A percentile compares a stretch with the other conserved stretches of the same genome.
Evolutionary conservation across 306 rosid genomes (phyloP).

Genomic region (Adenanthera pavonina): DNA sequence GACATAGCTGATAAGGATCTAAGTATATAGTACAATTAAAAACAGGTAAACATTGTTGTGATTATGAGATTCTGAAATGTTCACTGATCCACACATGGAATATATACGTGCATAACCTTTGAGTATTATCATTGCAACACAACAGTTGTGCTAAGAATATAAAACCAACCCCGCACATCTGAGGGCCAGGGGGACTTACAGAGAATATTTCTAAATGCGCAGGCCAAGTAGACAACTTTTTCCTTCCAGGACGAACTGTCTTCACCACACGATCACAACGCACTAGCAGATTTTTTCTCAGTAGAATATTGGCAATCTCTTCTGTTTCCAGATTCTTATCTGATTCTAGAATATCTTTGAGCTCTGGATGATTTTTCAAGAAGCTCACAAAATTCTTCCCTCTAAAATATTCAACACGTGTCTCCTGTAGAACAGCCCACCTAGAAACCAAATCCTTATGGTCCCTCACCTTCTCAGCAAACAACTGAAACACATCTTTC

Average conservation of each 20-base stretch:
- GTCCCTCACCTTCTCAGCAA: conserved; percentile 97
- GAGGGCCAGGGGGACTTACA: conserved; percentile 45
- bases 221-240: conserved; percentile 95
- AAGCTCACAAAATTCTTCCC: conserved; percentile 89
- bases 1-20: neutral
- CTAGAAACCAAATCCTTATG: conserved; percentile 86
- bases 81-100: conserved; percentile 7
- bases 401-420: conserved; percentile 92
- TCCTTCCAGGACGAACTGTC: conserved; percentile 97
- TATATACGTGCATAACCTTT: conserved; percentile 1
- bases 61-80: neutral
- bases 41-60: conserved; percentile 13
- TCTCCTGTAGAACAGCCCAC: conserved; percentile 98
- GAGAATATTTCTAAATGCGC: conserved; percentile 93
- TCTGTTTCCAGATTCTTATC: conserved; percentile 79
- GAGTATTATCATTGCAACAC: conserved; percentile 26
- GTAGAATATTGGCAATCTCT: conserved; percentile 73
- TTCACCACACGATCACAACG: conserved; percentile 97
- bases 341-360: conserved; percentile 79
- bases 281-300: conserved; percentile 78
- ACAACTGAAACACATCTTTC: conserved; percentile 86
- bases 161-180: too few species aligned
- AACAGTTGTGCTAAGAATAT: conserved; percentile 16
- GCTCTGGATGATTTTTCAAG: conserved; percentile 82
- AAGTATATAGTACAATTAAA: neutral